phyloP scores from a whole-genome alignment of 352 stramenopile genomes.

The Globisporangium barbulae region DNA sequence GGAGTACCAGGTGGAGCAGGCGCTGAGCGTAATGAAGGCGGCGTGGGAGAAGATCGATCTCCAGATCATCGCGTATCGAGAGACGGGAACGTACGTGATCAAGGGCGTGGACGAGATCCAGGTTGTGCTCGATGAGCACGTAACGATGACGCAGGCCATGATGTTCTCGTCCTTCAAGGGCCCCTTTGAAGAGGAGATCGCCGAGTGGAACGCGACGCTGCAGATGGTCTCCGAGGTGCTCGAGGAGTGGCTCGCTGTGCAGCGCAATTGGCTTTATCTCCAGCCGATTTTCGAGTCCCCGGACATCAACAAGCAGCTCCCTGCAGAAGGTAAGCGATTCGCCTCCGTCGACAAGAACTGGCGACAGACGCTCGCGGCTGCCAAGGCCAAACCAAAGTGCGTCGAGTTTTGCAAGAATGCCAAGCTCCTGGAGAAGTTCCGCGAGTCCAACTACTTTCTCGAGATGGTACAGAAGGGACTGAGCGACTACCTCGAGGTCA shows the following conservation, averaged over 20 bases:
- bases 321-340: constrained; percentile 92
- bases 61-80: constrained; percentile 87
- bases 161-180: constrained; percentile 95
- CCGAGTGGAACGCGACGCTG: constrained; percentile 90
- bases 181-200: constrained; percentile 93
- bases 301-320: constrained; percentile 96
- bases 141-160: constrained; percentile 96
- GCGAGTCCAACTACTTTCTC: constrained; percentile 93
- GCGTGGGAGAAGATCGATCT: constrained; percentile 91
- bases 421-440: constrained; percentile 92
- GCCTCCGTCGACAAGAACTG: constrained; percentile 95
- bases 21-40: constrained; percentile 90
- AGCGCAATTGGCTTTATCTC: constrained; percentile 94
- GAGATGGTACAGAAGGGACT: constrained; percentile 92
- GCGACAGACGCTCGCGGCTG: constrained; percentile 85
- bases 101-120: constrained; percentile 95
- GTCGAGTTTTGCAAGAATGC: constrained; percentile 93
- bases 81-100: constrained; percentile 94
- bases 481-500: constrained; percentile 91
- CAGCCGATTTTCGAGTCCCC: constrained; percentile 95
- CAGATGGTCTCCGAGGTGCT: constrained; percentile 91
- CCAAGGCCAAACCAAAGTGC: constrained; percentile 84
- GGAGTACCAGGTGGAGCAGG: constrained; percentile 94
- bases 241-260: constrained; percentile 94
- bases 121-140: constrained; percentile 93